Evolutionary conservation across 805 yeast genomes (phyloP), one percentile per base, ranked within the genome.

Genomic region (Schwanniomyces yamadae): DNA sequence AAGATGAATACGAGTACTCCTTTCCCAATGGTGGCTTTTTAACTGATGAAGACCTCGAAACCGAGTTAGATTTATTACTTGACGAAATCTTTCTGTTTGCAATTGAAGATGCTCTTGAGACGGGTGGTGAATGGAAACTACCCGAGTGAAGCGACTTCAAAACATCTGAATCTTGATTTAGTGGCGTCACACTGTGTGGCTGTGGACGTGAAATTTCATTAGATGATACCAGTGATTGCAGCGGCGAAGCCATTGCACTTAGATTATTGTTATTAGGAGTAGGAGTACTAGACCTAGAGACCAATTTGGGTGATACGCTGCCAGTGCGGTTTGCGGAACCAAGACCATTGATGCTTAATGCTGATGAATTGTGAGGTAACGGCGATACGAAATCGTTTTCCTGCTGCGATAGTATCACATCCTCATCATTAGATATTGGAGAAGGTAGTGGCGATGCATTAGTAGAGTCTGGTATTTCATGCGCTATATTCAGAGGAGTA

Each of bases 21-120:
- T 34, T 33, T 14, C 28, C 28, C 18, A 24, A 13, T 11, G 12
- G 31, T 4, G 32, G 33, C 17, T 31, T 34, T 22, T 36, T 40
- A 14, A 34, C 21, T 10, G 46, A 40, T 2, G 44, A 40, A 3
- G 46, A 36, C 19, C 44, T 36, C 7, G 46, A 40, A 2, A 40
- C 46, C 5, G 43, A 33, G 8, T 35, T 36, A 8, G 43, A 40
- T 9, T 30, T 31, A 19, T 19, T 14, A 7, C 18, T 17, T 10
- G 33, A 8, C 8, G 33, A 16, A 5, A 33, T 17, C 16, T 34
- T 7, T 23, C 26, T 35, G 9, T 36, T 35, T 6, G 15, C 34
- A 33, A 29, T 45, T 6, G 55, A 49, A 10, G 54, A 37, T 10
- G 55, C 41, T 19, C 55, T 46, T 6, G 55, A 43, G 6, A 43